These are phyloP conservation scores for Botrytis deweyae DNA, from an alignment of 2,329 filamentous ascomycete genomes.

Conservation along the genomic window DNA sequence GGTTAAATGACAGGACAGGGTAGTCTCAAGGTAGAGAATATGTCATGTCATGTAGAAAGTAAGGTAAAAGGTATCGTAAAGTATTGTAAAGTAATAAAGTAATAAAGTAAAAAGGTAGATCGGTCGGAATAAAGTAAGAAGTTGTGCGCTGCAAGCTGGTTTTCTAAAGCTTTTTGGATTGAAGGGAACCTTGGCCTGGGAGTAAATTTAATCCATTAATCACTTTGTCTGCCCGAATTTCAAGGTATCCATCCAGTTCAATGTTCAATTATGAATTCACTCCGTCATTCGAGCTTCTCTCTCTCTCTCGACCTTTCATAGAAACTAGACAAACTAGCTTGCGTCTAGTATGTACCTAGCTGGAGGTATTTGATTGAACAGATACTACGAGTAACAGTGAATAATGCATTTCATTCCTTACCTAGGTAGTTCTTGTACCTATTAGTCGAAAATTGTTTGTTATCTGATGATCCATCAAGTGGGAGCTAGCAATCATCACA, in stretches of 20 bases:
- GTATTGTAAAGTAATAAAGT: not conserved
- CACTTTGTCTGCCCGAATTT: not conserved
- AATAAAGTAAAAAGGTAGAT: not conserved
- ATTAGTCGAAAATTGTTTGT: not conserved
- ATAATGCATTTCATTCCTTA: too few species aligned
- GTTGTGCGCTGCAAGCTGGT: slow-evolving; percentile 5
- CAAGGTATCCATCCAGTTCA: not conserved
- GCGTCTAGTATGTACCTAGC: not conserved
- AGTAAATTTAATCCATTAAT: not conserved
- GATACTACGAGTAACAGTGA: not conserved
- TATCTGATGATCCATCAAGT: not conserved
- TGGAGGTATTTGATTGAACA: not conserved
- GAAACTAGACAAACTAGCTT: not conserved
- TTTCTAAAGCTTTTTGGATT: not conserved
- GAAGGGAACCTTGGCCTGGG: not conserved
- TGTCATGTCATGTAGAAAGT: not conserved
- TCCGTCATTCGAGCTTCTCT: not conserved
- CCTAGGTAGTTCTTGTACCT: too few species aligned
- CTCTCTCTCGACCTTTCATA: not conserved
- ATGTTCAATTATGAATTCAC: not conserved
- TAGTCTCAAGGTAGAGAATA: not conserved
- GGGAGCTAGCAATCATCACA: not conserved
- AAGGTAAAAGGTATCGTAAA: not conserved
- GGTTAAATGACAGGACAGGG: not conserved
- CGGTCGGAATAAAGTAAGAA: slow-evolving; percentile 9